Evolutionary conservation across 2,329 filamentous ascomycete species (phyloP), one percentile per base, ranked within the genome.

Genomic region (Fusarium sarcochroum): DNA sequence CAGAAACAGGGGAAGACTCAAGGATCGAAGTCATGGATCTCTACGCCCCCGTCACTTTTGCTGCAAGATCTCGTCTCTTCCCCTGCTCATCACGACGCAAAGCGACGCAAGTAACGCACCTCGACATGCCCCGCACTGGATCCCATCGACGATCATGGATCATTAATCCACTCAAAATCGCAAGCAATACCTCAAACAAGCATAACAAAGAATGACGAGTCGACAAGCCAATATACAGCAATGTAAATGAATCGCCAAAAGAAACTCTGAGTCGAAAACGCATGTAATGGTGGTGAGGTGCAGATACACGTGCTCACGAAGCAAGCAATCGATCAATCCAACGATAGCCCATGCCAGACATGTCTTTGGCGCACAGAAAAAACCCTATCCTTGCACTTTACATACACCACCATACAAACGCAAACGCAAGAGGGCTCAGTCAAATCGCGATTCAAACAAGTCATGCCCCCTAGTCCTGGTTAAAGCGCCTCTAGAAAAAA

Each of bases 11-110:
- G 54, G 40, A 52, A 44, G 17, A 20, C 37, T 37, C 60, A 59
- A 63, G 58, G 51, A 55, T 66, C 55, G 44, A 49, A 54, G 47
- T 18, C 61, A 66, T 66, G 66, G 57, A 51, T 67, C 57, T 55
- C 34, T 40, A 14, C 41, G 18, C 48, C 55, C 44, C 53, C 45
- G 25, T 60, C 46, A 37, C 13, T 47, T 35, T 48, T 41, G 23
- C 58, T 68, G 66, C 66, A 37, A 69, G 62, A 67, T 69, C 66
- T 69, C 66, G 18, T 52, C 41, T 55, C 50, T 68, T 67, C 48
- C 63, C 65, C 54, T 67, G 61, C 44, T 40, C 42, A 52, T 38
- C 53, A 45, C 44, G 52, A 56, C 34, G 34, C 57, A 55, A 63
- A 20, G 40, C 17, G 45, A 64, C 20, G 30, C 20, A 40, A 21